Evolutionary conservation across 1,139 yeast species (phyloP).

Genomic region (Magnusiomyces suaveolens): DNA sequence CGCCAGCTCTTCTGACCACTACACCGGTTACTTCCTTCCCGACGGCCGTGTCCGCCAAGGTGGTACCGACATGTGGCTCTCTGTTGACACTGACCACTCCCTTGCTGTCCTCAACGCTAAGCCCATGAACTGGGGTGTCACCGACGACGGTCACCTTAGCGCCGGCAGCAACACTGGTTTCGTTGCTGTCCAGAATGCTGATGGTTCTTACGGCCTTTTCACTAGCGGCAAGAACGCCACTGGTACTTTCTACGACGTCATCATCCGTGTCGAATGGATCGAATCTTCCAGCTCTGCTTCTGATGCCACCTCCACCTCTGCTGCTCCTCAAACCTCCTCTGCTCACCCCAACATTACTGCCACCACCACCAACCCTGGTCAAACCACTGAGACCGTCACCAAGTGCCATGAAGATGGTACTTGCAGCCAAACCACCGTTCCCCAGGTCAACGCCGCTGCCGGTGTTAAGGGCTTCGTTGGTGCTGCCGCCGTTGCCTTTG

Average conservation of each 20-base stretch:
- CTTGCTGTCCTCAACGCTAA: background rate
- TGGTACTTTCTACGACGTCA: background rate
- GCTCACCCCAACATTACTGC: background rate
- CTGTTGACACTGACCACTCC: background rate
- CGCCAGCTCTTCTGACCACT: background rate
- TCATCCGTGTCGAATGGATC: background rate
- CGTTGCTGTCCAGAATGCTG: background rate
- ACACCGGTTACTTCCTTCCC: slow-evolving; percentile 3
- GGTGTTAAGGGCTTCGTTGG: slow-evolving; percentile 15
- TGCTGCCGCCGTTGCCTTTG: slow-evolving; percentile 16
- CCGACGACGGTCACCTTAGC: background rate
- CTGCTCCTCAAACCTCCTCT: slow-evolving; percentile 35
- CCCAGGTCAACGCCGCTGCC: slow-evolving; percentile 15
- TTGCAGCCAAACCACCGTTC: slow-evolving; percentile 13
- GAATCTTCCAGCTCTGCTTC: slow-evolving; percentile 1
- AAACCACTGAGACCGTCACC: slow-evolving; percentile 12
- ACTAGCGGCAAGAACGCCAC: background rate
- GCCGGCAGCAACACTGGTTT: background rate
- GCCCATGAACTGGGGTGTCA: background rate
- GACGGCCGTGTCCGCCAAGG: slow-evolving; percentile 5
- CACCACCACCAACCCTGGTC: slow-evolving; percentile 8
- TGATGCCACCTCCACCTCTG: background rate
- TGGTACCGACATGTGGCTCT: slow-evolving; percentile 6
- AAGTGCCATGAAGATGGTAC: slow-evolving; percentile 18
- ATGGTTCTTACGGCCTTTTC: background rate